Percentiles rank a stretch among this genome's conserved stretches.
Conservation (phyloP, 1,284 basidiomycete genomes). For the Athelia psychrophila region DNA sequence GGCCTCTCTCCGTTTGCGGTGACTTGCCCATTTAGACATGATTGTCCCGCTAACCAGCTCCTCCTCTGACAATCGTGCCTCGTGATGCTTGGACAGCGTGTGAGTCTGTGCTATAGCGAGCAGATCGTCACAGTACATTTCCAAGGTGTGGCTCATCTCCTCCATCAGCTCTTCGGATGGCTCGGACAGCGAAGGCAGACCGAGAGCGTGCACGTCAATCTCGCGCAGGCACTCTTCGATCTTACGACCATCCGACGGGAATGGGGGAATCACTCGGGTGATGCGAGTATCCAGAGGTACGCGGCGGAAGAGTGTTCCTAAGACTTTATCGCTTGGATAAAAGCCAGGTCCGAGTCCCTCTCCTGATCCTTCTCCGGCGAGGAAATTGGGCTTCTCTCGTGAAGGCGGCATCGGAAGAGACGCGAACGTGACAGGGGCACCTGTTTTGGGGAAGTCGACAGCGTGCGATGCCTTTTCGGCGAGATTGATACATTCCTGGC, state of each 20-base stretch:
- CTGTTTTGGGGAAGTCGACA: constrained; percentile 32
- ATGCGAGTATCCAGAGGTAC: constrained; percentile 30
- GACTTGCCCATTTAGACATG: constrained; percentile 37
- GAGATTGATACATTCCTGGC: constrained; percentile 33
- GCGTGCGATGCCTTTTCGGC: constrained; percentile 36
- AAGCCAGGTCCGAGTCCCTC: constrained; percentile 15
- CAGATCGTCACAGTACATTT: constrained; percentile 31
- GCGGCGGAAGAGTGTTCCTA: constrained; percentile 36
- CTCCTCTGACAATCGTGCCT: constrained; percentile 32
- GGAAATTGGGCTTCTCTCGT: constrained; percentile 36
- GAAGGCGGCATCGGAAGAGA: constrained; percentile 21
- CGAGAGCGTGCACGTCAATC: constrained; percentile 22
- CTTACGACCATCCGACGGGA: constrained; percentile 23
- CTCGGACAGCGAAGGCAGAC: constrained; percentile 19
- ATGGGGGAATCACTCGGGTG: constrained; percentile 9
- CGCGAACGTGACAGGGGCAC: constrained; percentile 21
- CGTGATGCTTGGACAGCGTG: constrained; percentile 29
- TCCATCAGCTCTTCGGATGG: constrained; percentile 24
- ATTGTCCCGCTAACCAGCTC: constrained; percentile 44
- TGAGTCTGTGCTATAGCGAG: constrained; percentile 31
- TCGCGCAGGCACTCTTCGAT: constrained; percentile 20
- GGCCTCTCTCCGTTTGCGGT: constrained; percentile 31
- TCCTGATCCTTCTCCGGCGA: constrained; percentile 34
- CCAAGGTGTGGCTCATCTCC: constrained; percentile 34
- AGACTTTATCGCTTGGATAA: constrained; percentile 34